Base-by-base conservation (phyloP, 495 filamentous ascomycete genomes). In the Ramalina intermedia region DNA sequence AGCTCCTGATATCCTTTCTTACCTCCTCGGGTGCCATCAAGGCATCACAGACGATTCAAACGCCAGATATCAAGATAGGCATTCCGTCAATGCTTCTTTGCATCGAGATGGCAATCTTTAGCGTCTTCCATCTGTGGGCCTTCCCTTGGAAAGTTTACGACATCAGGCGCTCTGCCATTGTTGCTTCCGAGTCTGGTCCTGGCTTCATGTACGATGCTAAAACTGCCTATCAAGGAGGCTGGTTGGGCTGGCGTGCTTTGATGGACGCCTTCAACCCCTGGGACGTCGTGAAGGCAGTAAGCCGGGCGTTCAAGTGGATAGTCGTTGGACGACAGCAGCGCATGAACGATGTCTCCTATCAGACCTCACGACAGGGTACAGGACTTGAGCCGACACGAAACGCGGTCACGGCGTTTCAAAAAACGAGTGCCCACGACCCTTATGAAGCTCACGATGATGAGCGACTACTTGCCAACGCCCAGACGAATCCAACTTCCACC, bases 61-160 rank as follows among this genome's bases (percentile, higher is more conserved):
- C 78, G 23, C 77, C 78, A 1, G 88, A 94, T 61, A 71, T 91
- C 50, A 85, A 85, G 58, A 78, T 87, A 42, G 84, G 85, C 40
- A 80, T 95, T 26, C 87, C 86, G 1, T 76, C 79, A 16, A 65
- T 93, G 23, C 66, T 93, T 27, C 76, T 90, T 43, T 88, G 84
- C 62, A 73, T 91, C 46, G 87, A 95, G 66, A 95, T 95, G 87
- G 77, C 83, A 21, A 69, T 85, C 37, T 94, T 95, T 57, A 68
- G 80, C 12, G 58, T 86, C 37, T 63, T 95, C 27, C 87, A 95
- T 55, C 62, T 90, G 6, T 93, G 79, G 72, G 85, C 88, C 3
- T 95, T 94, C 57, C 73, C 84, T 0, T 91, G 78, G 70, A 71
- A 72, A 47, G 75, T 74, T 8, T 94, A 93, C 63, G 61, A 60